Evolutionary conservation across 2,329 filamentous ascomycete genomes (phyloP).

Genomic region (Arthrocladium fulminans): DNA sequence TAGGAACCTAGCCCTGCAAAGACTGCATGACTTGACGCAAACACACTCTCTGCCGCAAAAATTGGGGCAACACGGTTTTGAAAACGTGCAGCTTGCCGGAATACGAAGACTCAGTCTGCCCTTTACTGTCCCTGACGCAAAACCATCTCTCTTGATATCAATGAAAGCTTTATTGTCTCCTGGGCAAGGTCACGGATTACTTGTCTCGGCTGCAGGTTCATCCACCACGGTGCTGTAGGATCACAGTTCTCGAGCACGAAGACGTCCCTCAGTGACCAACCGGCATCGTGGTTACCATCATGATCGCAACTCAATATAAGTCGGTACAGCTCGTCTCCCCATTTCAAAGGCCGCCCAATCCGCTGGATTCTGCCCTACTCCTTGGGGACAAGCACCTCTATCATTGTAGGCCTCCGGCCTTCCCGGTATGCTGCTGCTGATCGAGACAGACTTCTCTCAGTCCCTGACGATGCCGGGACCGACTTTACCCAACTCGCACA

Average conservation of each 20-base stretch:
- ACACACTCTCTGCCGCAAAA: background rate
- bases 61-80: background rate
- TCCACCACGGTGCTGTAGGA: background rate
- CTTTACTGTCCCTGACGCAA: too few species aligned
- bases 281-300: background rate
- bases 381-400: background rate
- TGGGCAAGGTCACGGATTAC: background rate
- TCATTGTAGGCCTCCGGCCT: background rate
- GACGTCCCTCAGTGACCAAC: background rate
- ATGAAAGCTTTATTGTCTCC: background rate
- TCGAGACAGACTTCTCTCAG: background rate
- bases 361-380: background rate
- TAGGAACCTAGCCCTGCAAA: background rate
- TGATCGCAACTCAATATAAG: slow-evolving; percentile 3
- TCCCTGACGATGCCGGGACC: background rate
- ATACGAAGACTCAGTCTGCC: too few species aligned
- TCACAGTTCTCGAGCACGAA: background rate
- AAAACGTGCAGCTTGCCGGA: too few species aligned
- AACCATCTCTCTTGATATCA: background rate
- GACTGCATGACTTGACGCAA: background rate
- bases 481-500: background rate
- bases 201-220: background rate
- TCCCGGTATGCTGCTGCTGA: background rate
- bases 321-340: background rate
- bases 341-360: background rate